Evolutionary conservation across 768 basidiomycete species (phyloP), one percentile per base, ranked within the genome.

Genomic region (Panellus pusillus): DNA sequence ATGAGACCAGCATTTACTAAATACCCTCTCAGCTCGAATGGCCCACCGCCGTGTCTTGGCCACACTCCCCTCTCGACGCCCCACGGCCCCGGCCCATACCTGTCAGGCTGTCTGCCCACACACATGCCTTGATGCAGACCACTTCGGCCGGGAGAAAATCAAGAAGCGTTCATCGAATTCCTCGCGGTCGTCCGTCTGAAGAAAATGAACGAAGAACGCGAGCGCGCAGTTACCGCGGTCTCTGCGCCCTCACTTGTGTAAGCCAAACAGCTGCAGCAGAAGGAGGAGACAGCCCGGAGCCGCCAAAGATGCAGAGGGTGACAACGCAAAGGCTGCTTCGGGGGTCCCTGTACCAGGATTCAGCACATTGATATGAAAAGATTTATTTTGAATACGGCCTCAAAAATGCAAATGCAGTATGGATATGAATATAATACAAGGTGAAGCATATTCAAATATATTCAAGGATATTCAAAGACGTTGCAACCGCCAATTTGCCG

Each of bases 111-210:
- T 55, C 76, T 28, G 79, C 77, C 92, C 94, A 24, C 84, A 89
- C 19, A 74, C 74, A 18, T 92, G 91, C 65, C 82, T 98, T 9
- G 93, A 98, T 61, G 78, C 83, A 12, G 94, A 96, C 55, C 94
- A 98, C 68, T 96, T 86, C 61, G 95, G 95, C 1, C 75, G 97
- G 15, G 91, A 94, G 53, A 91, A 90, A 67, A 87, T 98, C 67
- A 98, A 97, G 78, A 86, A 90, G 58, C 79, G 94, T 9, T 96
- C 3, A 89, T 96, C 42, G 95, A 97, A 64, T 97, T 93, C 67
- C 80, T 98, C 37, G 93, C 92, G 0, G 89, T 97, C 11, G 86
- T 95, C 29, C 74, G 91, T 55, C 70, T 81, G 44, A 76, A 78
- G 63, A 77, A 79, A 60, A 62, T 79, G 51, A 77, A 76, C 52